phyloP scores from a whole-genome alignment of 345 rosid species.

The Salix exigua region DNA sequence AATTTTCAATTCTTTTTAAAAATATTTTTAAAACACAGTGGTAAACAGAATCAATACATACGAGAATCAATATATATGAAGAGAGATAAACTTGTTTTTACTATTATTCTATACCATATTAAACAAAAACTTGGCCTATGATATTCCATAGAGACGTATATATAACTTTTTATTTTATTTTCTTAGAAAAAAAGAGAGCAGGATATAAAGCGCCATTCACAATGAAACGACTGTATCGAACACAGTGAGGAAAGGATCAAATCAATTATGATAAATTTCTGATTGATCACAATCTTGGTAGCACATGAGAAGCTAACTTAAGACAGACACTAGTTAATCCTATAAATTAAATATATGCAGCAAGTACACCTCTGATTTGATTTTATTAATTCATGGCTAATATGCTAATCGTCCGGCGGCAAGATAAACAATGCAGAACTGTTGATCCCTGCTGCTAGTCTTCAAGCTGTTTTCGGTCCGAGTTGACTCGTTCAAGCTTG shows the following conservation, averaged over 20 bases:
- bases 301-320: not conserved
- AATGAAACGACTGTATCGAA: no score
- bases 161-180: no score
- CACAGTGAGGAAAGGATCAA: not conserved
- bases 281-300: not conserved
- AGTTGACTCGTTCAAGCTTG: conserved; percentile 43
- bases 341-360: not conserved
- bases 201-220: no score
- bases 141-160: no score
- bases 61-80: no score
- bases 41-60: no score
- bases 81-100: no score
- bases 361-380: not conserved
- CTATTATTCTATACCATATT: no score
- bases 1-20: no score
- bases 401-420: not conserved
- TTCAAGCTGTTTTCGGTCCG: conserved; percentile 21
- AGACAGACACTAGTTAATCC: not conserved
- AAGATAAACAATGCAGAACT: not conserved
- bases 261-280: not conserved
- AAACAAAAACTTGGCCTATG: no score
- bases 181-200: no score
- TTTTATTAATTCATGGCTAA: not conserved
- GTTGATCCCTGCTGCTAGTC: not conserved
- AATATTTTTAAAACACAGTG: no score